These are phyloP conservation scores for Penstemon eatonii DNA, from an alignment of 257 asterid genomes.

Conservation along the genomic window DNA sequence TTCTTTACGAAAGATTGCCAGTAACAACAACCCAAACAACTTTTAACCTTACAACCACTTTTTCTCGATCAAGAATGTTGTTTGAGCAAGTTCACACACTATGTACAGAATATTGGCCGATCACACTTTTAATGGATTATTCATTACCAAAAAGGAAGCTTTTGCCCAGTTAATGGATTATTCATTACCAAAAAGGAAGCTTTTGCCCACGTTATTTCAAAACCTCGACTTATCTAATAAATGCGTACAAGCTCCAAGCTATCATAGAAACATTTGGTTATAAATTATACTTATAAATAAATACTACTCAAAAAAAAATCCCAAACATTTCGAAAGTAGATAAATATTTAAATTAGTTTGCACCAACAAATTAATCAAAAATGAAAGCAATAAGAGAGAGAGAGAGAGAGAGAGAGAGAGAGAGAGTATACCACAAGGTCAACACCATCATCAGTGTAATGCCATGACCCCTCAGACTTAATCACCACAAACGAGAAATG, in stretches of 20 bases:
- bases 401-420: not conserved
- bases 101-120: not conserved
- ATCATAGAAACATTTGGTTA: not conserved
- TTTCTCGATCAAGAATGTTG: not conserved
- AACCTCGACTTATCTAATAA: conserved; percentile 5
- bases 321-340: not conserved
- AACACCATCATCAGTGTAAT: conserved; percentile 72
- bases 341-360: not conserved
- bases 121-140: not conserved
- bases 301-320: not conserved
- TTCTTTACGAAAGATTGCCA: not conserved
- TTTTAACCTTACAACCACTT: not conserved
- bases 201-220: not conserved
- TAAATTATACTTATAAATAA: not conserved
- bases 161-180: not conserved
- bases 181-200: not conserved
- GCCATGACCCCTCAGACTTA: conserved; percentile 90
- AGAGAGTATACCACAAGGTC: conserved; percentile 82
- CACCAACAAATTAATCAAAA: not conserved
- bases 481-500: conserved; percentile 94
- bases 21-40: conserved; percentile 8
- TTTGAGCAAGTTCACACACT: not conserved
- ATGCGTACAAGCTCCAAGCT: not conserved
- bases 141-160: not conserved
- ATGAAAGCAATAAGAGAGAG: not conserved